phyloP scores from a whole-genome alignment of 805 yeast species.

The Lachancea kluyveri region DNA sequence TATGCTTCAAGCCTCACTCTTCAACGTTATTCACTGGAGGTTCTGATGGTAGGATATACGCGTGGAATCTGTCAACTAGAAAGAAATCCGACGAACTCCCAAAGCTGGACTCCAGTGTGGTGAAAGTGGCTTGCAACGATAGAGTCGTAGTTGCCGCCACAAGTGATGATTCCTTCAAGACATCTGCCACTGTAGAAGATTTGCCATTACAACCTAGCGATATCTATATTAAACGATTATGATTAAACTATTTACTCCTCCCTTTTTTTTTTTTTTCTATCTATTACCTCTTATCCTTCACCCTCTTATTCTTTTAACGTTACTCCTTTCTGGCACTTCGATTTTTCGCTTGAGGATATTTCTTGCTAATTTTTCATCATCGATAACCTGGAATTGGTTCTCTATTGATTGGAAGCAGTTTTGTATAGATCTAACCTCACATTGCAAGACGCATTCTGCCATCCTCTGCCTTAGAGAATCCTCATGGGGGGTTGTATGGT shows the following conservation, averaged over 20 bases:
- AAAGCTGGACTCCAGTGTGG: slow-evolving; percentile 38
- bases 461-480: slow-evolving; percentile 33
- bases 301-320: slow-evolving; percentile 23
- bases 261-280: neutral
- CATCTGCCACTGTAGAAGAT: slow-evolving; percentile 23
- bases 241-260: neutral
- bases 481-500: slow-evolving; percentile 12
- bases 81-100: slow-evolving; percentile 73
- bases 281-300: neutral
- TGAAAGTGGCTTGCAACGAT: slow-evolving; percentile 30
- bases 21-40: slow-evolving; percentile 88
- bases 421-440: slow-evolving; percentile 49
- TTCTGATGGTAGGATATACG: slow-evolving; percentile 78
- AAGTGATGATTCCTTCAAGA: slow-evolving; percentile 45
- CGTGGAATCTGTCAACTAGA: slow-evolving; percentile 84
- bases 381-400: slow-evolving; percentile 38
- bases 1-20: slow-evolving; percentile 68
- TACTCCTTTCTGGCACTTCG: slow-evolving; percentile 20
- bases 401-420: slow-evolving; percentile 29
- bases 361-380: slow-evolving; percentile 53
- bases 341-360: slow-evolving; percentile 50
- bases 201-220: slow-evolving; percentile 21
- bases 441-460: slow-evolving; percentile 50
- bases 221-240: slow-evolving; percentile 17
- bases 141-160: slow-evolving; percentile 38